A percentile compares a stretch with the other conserved stretches of the same genome.
phyloP scores from a whole-genome alignment of 2,329 filamentous ascomycete genomes.

The Stemphylium vesicarium region DNA sequence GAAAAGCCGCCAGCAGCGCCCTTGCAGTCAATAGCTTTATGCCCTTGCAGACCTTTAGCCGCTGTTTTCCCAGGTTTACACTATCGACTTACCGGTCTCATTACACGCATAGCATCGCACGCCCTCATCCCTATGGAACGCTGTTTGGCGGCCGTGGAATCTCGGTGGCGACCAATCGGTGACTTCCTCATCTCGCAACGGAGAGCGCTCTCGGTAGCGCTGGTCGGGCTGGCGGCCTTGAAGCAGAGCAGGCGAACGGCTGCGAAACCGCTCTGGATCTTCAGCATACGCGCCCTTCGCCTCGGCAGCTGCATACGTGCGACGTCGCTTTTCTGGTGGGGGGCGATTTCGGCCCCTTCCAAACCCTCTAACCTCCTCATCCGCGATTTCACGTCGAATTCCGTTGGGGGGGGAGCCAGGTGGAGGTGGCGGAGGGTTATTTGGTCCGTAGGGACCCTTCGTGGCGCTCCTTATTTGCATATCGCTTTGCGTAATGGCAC shows the following conservation, averaged over 20 bases:
- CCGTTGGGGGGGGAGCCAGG: not conserved
- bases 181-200: not conserved
- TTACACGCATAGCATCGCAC: not conserved
- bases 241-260: constrained; percentile 7
- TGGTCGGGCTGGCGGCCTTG: not conserved
- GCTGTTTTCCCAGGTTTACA: too few species aligned
- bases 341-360: not conserved
- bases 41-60: not conserved
- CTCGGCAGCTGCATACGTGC: not conserved
- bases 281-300: not conserved
- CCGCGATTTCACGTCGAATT: too few species aligned
- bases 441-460: constrained; percentile 6
- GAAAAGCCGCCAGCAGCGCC: not conserved
- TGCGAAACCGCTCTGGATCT: not conserved
- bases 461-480: too few species aligned
- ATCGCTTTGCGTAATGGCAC: too few species aligned
- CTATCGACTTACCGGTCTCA: not conserved
- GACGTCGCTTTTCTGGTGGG: not conserved
- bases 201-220: not conserved
- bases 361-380: too few species aligned
- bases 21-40: not conserved
- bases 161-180: not conserved
- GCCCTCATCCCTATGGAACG: not conserved
- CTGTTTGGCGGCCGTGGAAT: not conserved
- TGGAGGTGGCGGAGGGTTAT: constrained; percentile 15